These are phyloP conservation scores for Pseudozyma pruni DNA, from an alignment of 1,284 basidiomycete species.

Conservation along the genomic window DNA sequence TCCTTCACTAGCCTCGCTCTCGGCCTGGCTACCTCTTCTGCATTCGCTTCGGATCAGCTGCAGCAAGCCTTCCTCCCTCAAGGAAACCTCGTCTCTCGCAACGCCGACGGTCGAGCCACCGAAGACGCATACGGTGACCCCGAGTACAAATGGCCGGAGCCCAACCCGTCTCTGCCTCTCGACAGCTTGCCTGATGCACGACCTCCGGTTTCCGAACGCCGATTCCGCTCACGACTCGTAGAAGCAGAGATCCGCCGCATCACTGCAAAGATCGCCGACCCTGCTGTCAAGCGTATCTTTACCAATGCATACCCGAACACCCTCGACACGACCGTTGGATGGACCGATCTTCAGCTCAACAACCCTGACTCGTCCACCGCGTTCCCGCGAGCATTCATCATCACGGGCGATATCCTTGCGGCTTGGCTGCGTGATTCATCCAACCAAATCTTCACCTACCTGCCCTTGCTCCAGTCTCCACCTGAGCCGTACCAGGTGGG, in stretches of 20 bases:
- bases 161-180: constrained; percentile 37
- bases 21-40: constrained; percentile 3
- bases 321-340: constrained; percentile 53
- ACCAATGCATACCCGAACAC: constrained; percentile 49
- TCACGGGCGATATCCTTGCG: constrained; percentile 54
- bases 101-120: constrained; percentile 25
- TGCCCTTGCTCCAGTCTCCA: constrained; percentile 26
- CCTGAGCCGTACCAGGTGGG: constrained; percentile 23
- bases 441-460: constrained; percentile 50
- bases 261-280: constrained; percentile 33
- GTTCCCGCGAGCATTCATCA: constrained; percentile 50
- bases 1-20: constrained; percentile 26
- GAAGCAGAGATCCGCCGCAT: constrained; percentile 50
- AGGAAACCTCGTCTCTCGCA: constrained; percentile 10
- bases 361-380: constrained; percentile 28
- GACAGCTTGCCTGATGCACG: constrained; percentile 40
- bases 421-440: constrained; percentile 50
- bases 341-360: constrained; percentile 46
- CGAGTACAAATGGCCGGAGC: constrained; percentile 18
- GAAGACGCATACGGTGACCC: constrained; percentile 50
- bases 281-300: constrained; percentile 44
- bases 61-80: constrained; percentile 11
- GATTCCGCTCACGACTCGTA: constrained; percentile 40
- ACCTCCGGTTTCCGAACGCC: constrained; percentile 14
- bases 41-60: not conserved